These are phyloP conservation scores for Solioccasus polychromus DNA, from an alignment of 768 basidiomycete genomes.

Conservation along the genomic window DNA sequence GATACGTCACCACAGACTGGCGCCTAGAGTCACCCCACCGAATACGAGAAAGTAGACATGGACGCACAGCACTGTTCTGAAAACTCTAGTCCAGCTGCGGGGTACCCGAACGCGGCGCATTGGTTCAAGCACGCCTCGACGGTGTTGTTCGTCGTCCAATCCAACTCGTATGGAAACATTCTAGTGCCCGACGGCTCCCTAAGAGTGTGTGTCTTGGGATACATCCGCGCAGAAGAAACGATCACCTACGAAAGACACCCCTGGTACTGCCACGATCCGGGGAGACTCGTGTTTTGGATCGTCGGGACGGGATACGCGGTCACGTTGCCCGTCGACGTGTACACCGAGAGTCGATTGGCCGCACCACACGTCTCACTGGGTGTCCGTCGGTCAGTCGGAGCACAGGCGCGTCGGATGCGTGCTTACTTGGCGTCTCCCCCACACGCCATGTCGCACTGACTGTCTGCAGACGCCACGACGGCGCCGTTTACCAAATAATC, in stretches of 20 bases:
- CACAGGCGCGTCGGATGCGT: neutral
- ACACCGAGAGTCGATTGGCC: conserved; percentile 68
- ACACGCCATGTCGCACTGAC: conserved; percentile 72
- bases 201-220: neutral
- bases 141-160: conserved; percentile 60
- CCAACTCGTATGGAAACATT: conserved; percentile 60
- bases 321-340: conserved; percentile 50
- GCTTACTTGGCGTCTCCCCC: conserved; percentile 63
- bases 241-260: conserved; percentile 61
- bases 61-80: conserved; percentile 72
- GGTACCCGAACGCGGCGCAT: conserved; percentile 70
- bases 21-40: no score
- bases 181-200: conserved; percentile 50
- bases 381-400: neutral
- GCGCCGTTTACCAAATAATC: conserved; percentile 63
- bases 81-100: conserved; percentile 68
- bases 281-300: conserved; percentile 52
- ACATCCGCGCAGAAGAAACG: neutral
- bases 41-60: no score
- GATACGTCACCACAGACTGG: conserved; percentile 71
- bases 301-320: conserved; percentile 58
- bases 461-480: conserved; percentile 40
- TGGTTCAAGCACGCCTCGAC: conserved; percentile 62
- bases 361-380: conserved; percentile 69
- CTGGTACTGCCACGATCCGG: conserved; percentile 60